Evolutionary conservation across 768 basidiomycete species (phyloP).

Genomic region (Trametes sanguinea): DNA sequence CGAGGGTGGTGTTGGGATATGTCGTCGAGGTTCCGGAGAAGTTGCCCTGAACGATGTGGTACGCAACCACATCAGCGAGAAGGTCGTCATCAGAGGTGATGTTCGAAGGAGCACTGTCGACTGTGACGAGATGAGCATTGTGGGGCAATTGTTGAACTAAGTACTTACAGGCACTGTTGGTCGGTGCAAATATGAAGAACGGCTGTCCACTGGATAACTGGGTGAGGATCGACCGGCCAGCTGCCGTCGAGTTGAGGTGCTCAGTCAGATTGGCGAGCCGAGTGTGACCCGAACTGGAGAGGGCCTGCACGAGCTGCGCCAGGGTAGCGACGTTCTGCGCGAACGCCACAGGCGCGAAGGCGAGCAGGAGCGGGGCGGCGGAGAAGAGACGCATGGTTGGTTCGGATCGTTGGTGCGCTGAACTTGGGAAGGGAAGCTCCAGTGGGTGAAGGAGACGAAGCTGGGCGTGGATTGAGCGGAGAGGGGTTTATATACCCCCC

Average conservation of each 20-base stretch:
- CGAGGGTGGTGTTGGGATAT: slow-evolving; percentile 62
- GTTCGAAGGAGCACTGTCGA: slow-evolving; percentile 36
- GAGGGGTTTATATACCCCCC: slow-evolving; percentile 7
- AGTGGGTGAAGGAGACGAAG: background rate
- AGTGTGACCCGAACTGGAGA: slow-evolving; percentile 44
- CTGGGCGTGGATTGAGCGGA: background rate
- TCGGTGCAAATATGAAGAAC: slow-evolving; percentile 59
- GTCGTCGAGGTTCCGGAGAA: slow-evolving; percentile 44
- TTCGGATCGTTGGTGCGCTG: slow-evolving; percentile 5
- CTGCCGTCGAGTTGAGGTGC: slow-evolving; percentile 45
- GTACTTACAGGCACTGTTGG: slow-evolving; percentile 53
- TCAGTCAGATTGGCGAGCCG: slow-evolving; percentile 42
- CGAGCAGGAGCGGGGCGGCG: slow-evolving; percentile 14
- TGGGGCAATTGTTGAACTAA: background rate
- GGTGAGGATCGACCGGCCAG: slow-evolving; percentile 46
- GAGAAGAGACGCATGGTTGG: slow-evolving; percentile 12
- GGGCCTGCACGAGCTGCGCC: slow-evolving; percentile 37
- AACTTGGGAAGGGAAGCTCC: background rate
- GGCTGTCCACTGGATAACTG: slow-evolving; percentile 44
- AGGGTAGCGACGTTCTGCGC: slow-evolving; percentile 38
- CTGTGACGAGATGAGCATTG: slow-evolving; percentile 10
- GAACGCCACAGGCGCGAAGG: slow-evolving; percentile 28
- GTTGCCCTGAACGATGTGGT: slow-evolving; percentile 58
- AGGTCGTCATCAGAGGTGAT: slow-evolving; percentile 36
- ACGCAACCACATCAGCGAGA: slow-evolving; percentile 53